phyloP scores from a whole-genome alignment of 176 grass and related monocot genomes.

The Oryza rufipogon region DNA sequence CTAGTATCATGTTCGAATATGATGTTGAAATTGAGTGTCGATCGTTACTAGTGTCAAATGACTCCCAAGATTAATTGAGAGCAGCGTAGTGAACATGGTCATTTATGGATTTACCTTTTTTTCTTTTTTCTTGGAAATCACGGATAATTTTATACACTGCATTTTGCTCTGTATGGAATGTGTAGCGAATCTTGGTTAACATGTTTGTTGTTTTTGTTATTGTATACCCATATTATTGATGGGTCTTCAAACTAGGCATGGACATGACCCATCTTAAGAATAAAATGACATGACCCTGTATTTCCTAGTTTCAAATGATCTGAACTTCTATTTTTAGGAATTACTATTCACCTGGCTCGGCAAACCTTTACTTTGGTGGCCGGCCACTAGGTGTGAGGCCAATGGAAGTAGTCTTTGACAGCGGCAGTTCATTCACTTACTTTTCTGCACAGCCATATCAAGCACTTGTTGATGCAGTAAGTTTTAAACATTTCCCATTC shows the following conservation, averaged over 20 bases:
- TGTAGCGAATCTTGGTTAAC: neutral
- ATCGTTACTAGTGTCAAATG: neutral
- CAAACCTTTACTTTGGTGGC: slow-evolving; percentile 66
- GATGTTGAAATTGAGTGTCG: neutral
- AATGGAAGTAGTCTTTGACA: slow-evolving; percentile 85
- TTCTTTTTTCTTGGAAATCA: slow-evolving; percentile 27
- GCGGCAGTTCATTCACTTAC: slow-evolving; percentile 96
- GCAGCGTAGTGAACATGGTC: neutral
- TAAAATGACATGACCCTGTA: too few species aligned
- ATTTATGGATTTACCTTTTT: neutral
- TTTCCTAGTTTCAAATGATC: slow-evolving; percentile 1
- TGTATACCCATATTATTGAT: neutral
- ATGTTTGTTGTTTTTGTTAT: neutral
- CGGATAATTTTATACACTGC: neutral
- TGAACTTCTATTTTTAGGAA: slow-evolving; percentile 58
- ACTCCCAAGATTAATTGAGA: neutral
- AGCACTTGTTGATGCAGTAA: slow-evolving; percentile 76
- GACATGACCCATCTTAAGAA: too few species aligned
- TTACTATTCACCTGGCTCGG: slow-evolving; percentile 92
- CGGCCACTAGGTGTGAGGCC: slow-evolving; percentile 57
- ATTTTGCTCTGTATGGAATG: neutral
- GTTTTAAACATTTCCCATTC: neutral
- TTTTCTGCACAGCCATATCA: slow-evolving; percentile 78
- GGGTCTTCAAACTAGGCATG: neutral
- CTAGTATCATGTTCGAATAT: neutral